Base-by-base conservation (phyloP, 2,329 filamentous ascomycete genomes). In the Daldinia sp. region DNA sequence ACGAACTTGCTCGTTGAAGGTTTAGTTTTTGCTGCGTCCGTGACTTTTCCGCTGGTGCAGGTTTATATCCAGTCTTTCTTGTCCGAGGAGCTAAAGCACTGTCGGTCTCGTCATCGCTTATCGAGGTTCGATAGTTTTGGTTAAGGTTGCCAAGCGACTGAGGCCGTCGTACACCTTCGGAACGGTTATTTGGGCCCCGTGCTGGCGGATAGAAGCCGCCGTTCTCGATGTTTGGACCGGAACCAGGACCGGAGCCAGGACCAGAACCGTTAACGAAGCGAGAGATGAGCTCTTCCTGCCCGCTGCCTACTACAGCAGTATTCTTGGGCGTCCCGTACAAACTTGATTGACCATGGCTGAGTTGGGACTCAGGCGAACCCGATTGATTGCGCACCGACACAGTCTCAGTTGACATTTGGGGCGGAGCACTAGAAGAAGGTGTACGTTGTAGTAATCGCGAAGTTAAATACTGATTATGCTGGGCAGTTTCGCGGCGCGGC, bases 1-100 rank as follows among this genome's bases (percentile, higher is more conserved):
- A 86, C 3, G 89, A 91, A 72, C 88, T 90, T 27, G 89, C 90
- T 34, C 90, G 85, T 72, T 92, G 89, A 1, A 93, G 82, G 77
- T 91, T 89, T 11, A 93, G 80, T 71, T 93, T 93, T 74, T 92
- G 89, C 76, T 92, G 89, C 1, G 89, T 91, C 11, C 90, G 83
- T 55, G 88, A 91, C 67, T 85, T 82, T 61, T 87, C 83, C 1
- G 83, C 82, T 0, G 81, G 75, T 1, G 78, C 78, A 1, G 77
- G 77, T 15, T 70, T 80, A 66, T 68, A 77, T 66, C 30, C 78
- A 64, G 78, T 76, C 69, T 71, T 77, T 70, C 66, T 80, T 70
- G 73, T 75, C 72, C 79, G 79, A 23, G 81, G 83, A 3, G 81
- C 78, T 11, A 86, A 73, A 32, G 79, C 82, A 58, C 82, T 83